Percentiles rank a stretch among this genome's conserved stretches.
phyloP scores from a whole-genome alignment of 768 basidiomycete genomes.

The Kwoniella sp. region DNA sequence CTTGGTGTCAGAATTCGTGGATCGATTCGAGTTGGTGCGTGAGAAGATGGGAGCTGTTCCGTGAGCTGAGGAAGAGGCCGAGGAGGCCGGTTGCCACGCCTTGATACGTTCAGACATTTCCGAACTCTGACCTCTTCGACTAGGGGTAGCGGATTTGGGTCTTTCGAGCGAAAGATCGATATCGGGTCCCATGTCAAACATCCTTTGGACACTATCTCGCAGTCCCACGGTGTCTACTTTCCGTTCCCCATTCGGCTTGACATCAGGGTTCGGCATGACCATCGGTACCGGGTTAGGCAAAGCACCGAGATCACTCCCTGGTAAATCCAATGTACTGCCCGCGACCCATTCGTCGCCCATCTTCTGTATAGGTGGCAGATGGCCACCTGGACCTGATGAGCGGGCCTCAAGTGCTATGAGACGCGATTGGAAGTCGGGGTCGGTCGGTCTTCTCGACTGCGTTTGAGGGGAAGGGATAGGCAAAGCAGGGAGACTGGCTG shows the following conservation, averaged over 20 bases:
- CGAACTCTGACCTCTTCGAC: constrained; percentile 2
- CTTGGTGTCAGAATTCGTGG: constrained; percentile 4
- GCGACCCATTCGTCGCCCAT: constrained; percentile 50
- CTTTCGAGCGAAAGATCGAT: constrained; percentile 12
- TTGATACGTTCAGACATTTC: constrained; percentile 22
- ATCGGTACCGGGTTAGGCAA: constrained; percentile 1
- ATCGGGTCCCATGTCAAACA: constrained; percentile 45
- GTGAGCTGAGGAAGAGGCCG: constrained; percentile 8
- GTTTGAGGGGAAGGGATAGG: constrained; percentile 8
- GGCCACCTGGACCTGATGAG: constrained; percentile 5
- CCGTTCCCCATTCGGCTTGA: neutral
- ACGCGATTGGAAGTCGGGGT: constrained; percentile 24
- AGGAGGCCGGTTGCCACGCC: constrained; percentile 33
- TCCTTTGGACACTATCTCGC: constrained; percentile 39
- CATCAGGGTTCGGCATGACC: neutral
- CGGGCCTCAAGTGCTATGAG: constrained; percentile 20
- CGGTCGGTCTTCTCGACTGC: constrained; percentile 7
- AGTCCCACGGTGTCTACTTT: constrained; percentile 15
- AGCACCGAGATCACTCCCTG: constrained; percentile 17
- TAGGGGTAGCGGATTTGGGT: constrained; percentile 4
- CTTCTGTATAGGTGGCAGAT: constrained; percentile 45
- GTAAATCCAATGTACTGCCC: constrained; percentile 30
- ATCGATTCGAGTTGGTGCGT: constrained; percentile 26
- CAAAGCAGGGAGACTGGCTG: constrained; percentile 8
- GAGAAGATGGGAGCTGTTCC: constrained; percentile 39